Percentiles rank a stretch among this genome's conserved stretches.
Evolutionary conservation across 2,329 filamentous ascomycete species (phyloP).

Genomic region (Ophiosphaerella herpotricha): DNA sequence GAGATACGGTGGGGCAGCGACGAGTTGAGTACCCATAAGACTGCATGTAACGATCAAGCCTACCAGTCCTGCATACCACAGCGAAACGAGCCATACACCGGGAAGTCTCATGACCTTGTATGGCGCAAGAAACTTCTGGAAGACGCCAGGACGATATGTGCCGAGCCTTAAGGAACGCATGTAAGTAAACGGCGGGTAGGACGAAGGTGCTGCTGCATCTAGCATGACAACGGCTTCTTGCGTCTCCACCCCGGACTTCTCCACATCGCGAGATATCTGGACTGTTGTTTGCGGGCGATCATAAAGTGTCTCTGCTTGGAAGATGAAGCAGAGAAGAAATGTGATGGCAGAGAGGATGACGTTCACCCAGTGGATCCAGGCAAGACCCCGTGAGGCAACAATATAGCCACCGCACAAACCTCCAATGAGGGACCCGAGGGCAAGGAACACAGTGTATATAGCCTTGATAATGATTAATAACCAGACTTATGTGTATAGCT

Average conservation of each 20-base stretch:
- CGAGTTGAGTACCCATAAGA: slow-evolving; percentile 44
- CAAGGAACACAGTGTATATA: slow-evolving; percentile 49
- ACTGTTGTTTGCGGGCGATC: slow-evolving; percentile 32
- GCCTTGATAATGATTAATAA: slow-evolving; percentile 27
- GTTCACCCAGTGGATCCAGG: slow-evolving; percentile 50
- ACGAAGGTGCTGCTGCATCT: slow-evolving; percentile 11
- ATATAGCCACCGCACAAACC: slow-evolving; percentile 50
- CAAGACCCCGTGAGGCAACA: slow-evolving; percentile 37
- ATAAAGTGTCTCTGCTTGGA: slow-evolving; percentile 49
- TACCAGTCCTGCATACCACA: slow-evolving; percentile 50
- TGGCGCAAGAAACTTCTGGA: slow-evolving; percentile 43
- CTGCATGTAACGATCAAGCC: slow-evolving; percentile 48
- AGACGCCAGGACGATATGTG: slow-evolving; percentile 42
- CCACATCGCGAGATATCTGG: slow-evolving; percentile 14
- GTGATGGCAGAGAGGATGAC: slow-evolving; percentile 41
- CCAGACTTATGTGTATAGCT: not conserved
- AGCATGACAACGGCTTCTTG: slow-evolving; percentile 20
- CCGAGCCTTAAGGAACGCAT: slow-evolving; percentile 43
- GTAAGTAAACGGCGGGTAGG: slow-evolving; percentile 39
- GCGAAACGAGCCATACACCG: slow-evolving; percentile 49
- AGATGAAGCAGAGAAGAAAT: slow-evolving; percentile 41
- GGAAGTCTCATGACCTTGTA: slow-evolving; percentile 46
- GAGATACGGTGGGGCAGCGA: slow-evolving; percentile 47
- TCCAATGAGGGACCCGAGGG: slow-evolving; percentile 45
- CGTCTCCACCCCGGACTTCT: slow-evolving; percentile 18